Percentiles rank a stretch among this genome's conserved stretches.
phyloP scores from a whole-genome alignment of 179 eudicot genomes.

The Amaranthus tricolor region DNA sequence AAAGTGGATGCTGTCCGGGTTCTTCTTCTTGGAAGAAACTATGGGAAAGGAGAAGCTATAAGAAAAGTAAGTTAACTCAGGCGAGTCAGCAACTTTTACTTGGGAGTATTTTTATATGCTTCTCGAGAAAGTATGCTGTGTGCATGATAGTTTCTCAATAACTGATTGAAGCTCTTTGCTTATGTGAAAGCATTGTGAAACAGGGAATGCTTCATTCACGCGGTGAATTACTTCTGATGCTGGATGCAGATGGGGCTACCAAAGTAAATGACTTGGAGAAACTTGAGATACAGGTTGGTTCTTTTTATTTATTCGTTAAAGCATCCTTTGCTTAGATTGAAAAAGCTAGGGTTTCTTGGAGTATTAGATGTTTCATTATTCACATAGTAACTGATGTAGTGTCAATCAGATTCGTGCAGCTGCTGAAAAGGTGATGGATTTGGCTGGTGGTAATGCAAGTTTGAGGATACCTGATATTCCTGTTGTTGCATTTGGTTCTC shows the following conservation, averaged over 20 bases:
- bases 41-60: slow-evolving; percentile 98
- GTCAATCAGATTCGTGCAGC: slow-evolving; percentile 63
- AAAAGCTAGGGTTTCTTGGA: neutral
- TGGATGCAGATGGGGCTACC: slow-evolving; percentile 99
- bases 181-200: slow-evolving; percentile 83
- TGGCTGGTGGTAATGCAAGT: slow-evolving; percentile 38
- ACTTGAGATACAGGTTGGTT: slow-evolving; percentile 84
- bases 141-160: slow-evolving; percentile 10
- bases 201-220: slow-evolving; percentile 99
- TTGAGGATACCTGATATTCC: slow-evolving; percentile 55
- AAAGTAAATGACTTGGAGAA: slow-evolving; percentile 85
- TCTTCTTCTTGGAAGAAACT: slow-evolving; percentile 83
- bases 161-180: slow-evolving; percentile 60
- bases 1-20: slow-evolving; percentile 82
- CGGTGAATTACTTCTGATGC: slow-evolving; percentile 90
- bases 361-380: neutral
- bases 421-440: slow-evolving; percentile 41
- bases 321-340: neutral
- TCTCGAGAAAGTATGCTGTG: slow-evolving; percentile 9
- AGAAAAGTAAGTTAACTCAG: slow-evolving; percentile 73
- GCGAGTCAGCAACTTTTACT: slow-evolving; percentile 5
- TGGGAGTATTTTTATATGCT: neutral
- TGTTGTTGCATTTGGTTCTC: slow-evolving; percentile 89
- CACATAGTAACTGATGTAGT: slow-evolving; percentile 16
- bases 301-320: neutral